Base-by-base conservation (phyloP, 2,329 filamentous ascomycete genomes). In the Aspergillus sergii region DNA sequence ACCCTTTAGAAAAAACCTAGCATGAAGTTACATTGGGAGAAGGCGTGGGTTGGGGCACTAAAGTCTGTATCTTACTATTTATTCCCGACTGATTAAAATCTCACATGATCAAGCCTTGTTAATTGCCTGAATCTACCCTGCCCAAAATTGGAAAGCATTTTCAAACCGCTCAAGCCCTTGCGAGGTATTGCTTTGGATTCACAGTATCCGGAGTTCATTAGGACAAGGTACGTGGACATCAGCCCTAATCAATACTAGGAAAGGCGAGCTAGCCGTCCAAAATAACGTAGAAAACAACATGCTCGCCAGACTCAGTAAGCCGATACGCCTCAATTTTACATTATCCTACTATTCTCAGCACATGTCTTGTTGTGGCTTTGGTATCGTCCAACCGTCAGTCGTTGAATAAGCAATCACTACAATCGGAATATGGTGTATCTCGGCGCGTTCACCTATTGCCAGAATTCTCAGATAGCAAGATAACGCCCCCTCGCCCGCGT, bases 151-250 rank as follows among this genome's bases (percentile, higher is more conserved):
- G 11, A 34, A 2, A 34, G 10, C 32, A 12, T 32, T 32, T 11
- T 12, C 0, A 36, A 14, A 12, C 6, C 14, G 34, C 16, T 39
- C 12, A 39, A 39, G 34, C 34, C 12, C 12, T 14, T 39, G 34
- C 0, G 34, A 39, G 1, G 64, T 59, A 19, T 64, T 64, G 50
- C 61, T 62, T 21, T 59, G 62, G 39, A 62, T 60, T 12, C 41
- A 21, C 28, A 16, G 4, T 9, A 50, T 28, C n/a, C 56, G 54
- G 51, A 50, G 50, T 9, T 51, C 51, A 45, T 41, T n/a, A 1
- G 26, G 48, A 8, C 2, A 21, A 14, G 19, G 43, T 50, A 30
- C 34, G 59, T 19, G 56, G 53, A 45, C 12, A 12, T 21, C 41
- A 10, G 41, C 12, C 14, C 34, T 16, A 7, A 39, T 16, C 34